Evolutionary conservation across 768 basidiomycete genomes (phyloP).

Genomic region (Podaxis sp.): DNA sequence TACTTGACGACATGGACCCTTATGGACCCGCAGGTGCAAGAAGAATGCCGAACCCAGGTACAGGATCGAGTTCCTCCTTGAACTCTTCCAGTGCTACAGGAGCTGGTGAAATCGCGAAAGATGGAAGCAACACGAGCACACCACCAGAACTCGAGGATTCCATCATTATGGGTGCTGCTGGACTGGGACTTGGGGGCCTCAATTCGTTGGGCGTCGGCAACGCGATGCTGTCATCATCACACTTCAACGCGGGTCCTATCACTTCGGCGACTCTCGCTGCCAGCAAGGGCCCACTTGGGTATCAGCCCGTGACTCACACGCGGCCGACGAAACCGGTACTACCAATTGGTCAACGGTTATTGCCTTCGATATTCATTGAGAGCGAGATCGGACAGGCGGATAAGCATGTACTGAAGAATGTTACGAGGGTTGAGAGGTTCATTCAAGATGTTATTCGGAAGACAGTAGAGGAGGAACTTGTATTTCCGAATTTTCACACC

Average conservation of each 20-base stretch:
- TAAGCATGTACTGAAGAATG: slow-evolving; percentile 94
- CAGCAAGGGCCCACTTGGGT: slow-evolving; percentile 19
- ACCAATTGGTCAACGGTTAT: slow-evolving; percentile 77
- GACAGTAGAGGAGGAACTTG: slow-evolving; percentile 92
- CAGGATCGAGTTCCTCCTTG: slow-evolving; percentile 1
- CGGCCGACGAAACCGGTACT: slow-evolving; percentile 59
- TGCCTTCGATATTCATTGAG: slow-evolving; percentile 90
- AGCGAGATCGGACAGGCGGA: slow-evolving; percentile 96
- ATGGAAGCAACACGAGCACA: slow-evolving; percentile 26
- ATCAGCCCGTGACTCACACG: background rate
- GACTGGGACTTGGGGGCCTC: background rate
- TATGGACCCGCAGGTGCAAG: slow-evolving; percentile 69
- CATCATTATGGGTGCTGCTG: slow-evolving; percentile 8
- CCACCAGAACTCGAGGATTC: slow-evolving; percentile 64
- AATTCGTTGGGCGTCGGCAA: background rate
- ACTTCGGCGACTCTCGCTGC: slow-evolving; percentile 21
- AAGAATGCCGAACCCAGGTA: slow-evolving; percentile 26
- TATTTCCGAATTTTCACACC: slow-evolving; percentile 96
- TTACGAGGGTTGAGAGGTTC: slow-evolving; percentile 91
- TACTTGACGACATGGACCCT: slow-evolving; percentile 86
- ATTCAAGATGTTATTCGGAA: slow-evolving; percentile 95
- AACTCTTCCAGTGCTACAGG: slow-evolving; percentile 19
- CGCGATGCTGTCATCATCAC: background rate
- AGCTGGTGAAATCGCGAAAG: background rate
- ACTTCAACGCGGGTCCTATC: background rate